A percentile compares a stretch with the other conserved stretches of the same genome.
These are phyloP conservation scores for Oryza nivara DNA, from an alignment of 176 grass and related monocot genomes.

Conservation along the genomic window DNA sequence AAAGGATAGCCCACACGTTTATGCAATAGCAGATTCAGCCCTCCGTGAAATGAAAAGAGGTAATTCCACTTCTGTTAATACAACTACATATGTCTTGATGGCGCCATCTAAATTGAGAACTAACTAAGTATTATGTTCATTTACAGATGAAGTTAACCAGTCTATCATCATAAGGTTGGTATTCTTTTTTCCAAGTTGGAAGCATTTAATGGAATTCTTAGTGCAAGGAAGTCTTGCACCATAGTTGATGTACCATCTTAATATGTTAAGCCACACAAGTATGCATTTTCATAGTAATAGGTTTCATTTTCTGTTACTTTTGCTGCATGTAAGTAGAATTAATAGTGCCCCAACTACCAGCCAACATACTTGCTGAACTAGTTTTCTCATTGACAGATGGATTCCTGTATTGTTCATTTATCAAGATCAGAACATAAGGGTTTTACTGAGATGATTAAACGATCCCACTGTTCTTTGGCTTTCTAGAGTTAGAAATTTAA, in stretches of 20 bases:
- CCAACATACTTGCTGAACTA: conserved; percentile 1
- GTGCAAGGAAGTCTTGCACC: not conserved
- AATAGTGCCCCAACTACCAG: not conserved
- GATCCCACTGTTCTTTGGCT: not conserved
- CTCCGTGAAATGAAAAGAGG: conserved; percentile 96
- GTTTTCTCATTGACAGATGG: conserved; percentile 13
- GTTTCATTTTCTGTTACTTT: conserved; percentile 29
- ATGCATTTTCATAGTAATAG: conserved; percentile 11
- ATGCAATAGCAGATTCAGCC: conserved; percentile 95
- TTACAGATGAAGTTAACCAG: conserved; percentile 98
- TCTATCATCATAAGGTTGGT: conserved; percentile 98
- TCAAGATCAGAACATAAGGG: not conserved
- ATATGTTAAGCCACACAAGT: not conserved
- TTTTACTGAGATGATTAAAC: conserved; percentile 30
- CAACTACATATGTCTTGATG: conserved; percentile 27
- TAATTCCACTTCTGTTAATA: conserved; percentile 39
- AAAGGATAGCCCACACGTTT: conserved; percentile 89
- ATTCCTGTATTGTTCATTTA: not conserved
- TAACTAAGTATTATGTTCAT: conserved; percentile 48
- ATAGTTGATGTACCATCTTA: conserved; percentile 18
- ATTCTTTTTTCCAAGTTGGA: conserved; percentile 14
- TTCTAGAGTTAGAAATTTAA: conserved; percentile 29
- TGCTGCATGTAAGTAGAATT: conserved; percentile 25
- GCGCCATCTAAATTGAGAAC: conserved; percentile 29
- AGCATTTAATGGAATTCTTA: conserved; percentile 18